A percentile compares a stretch with the other conserved stretches of the same genome.
Evolutionary conservation across 176 grass and related monocot genomes (phyloP).

Genomic region (Avena atlantica): DNA sequence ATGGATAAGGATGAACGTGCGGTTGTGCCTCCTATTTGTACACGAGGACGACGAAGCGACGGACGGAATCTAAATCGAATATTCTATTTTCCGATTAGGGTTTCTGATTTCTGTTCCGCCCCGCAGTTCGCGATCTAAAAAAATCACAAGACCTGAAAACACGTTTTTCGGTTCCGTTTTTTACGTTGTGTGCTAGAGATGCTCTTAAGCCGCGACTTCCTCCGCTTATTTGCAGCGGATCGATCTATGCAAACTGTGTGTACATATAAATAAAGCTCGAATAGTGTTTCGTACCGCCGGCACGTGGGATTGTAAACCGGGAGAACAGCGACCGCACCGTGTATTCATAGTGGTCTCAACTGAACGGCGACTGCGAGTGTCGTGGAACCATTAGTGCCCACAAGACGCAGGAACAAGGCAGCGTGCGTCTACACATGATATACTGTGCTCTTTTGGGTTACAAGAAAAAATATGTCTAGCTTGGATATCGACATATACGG

Average conservation of each 20-base stretch:
- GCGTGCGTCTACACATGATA: neutral
- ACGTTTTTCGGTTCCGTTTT: too few species aligned
- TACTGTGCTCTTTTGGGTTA: neutral
- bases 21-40: too few species aligned
- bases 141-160: too few species aligned
- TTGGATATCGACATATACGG: too few species aligned
- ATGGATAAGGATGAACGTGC: too few species aligned
- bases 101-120: too few species aligned
- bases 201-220: slow-evolving; percentile 19
- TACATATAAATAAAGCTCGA: neutral
- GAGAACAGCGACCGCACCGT: neutral
- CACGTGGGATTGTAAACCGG: slow-evolving; percentile 34
- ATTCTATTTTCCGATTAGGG: too few species aligned
- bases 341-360: neutral
- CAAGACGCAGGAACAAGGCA: neutral
- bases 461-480: neutral
- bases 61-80: too few species aligned
- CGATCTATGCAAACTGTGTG: neutral
- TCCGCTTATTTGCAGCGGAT: neutral
- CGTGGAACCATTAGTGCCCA: slow-evolving; percentile 36
- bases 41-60: too few species aligned
- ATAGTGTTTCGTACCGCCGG: neutral
- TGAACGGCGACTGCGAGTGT: neutral
- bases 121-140: too few species aligned
- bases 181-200: too few species aligned